phyloP scores from a whole-genome alignment of 805 yeast species.

The Scheffersomyces spartinae region DNA sequence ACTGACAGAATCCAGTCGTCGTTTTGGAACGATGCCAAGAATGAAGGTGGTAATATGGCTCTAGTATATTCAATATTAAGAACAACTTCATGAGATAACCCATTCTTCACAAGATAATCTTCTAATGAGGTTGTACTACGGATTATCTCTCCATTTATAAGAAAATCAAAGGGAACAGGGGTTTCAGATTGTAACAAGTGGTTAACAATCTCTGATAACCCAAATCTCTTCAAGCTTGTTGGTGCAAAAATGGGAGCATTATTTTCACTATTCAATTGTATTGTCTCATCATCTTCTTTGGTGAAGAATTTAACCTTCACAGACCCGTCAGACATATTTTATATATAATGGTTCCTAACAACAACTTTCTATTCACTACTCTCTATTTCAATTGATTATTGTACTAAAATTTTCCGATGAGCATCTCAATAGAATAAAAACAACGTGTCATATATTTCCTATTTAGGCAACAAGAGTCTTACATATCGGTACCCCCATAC shows the following conservation, averaged over 20 bases:
- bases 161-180: conserved; percentile 85
- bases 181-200: conserved; percentile 56
- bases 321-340: too few species aligned
- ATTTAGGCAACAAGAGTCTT: too few species aligned
- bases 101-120: conserved; percentile 66
- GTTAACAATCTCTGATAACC: conserved; percentile 90
- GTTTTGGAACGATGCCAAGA: conserved; percentile 73
- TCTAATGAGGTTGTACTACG: conserved; percentile 71
- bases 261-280: conserved; percentile 56
- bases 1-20: conserved; percentile 93
- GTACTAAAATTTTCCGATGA: too few species aligned
- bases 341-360: too few species aligned
- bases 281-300: conserved; percentile 63
- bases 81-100: conserved; percentile 71
- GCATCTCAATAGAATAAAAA: too few species aligned
- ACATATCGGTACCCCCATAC: too few species aligned
- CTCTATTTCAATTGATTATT: too few species aligned
- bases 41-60: conserved; percentile 91
- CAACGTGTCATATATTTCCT: too few species aligned
- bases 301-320: conserved; percentile 77
- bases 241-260: conserved; percentile 87
- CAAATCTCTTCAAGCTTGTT: conserved; percentile 73
- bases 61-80: conserved; percentile 81
- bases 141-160: conserved; percentile 74
- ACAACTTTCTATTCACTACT: too few species aligned